Evolutionary conservation across 2,329 filamentous ascomycete genomes (phyloP), one percentile per base, ranked within the genome.

Genomic region (Chaetomiaceae sp.): DNA sequence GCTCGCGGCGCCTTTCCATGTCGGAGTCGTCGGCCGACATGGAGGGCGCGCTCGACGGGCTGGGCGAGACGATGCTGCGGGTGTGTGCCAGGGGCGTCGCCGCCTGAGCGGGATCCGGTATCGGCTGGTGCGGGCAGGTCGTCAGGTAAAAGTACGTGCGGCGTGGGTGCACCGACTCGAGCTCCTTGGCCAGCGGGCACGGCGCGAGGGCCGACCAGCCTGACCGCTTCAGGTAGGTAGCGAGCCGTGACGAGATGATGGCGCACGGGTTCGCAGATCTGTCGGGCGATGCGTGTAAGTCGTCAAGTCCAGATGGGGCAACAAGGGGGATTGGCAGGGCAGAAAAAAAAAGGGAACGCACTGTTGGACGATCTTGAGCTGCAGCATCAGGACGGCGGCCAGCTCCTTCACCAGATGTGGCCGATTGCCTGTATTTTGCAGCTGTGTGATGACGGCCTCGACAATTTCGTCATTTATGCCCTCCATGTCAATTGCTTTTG

Each of bases 91-190:
- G 50, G 62, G 76, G 62, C 62, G 72, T 68, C 62, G 79, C 73
- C 50, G 75, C 73, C 46, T 61, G 60, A 4, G 81, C 72, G 38
- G 74, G 77, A 58, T 87, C 81, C 2, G 89, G 89, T 17, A 97
- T 82, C 33, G 89, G 82, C 65, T 92, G 89, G 64, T 86, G 88
- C 41, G 87, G 83, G 63, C 79, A 86, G n/a, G 87, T 95, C 34
- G 89, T 95, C 54, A 99, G 81, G 72, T 91, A 97, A 72, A 95
- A 97, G 75, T 96, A 97, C 41, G 95, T 91, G 69, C 93, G 89
- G 65, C 92, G 87, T 17, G 93, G 93, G 66, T 97, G 92, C 37
- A 92, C 86, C 35, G 87, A 85, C 66, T 96, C 89, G 48, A 96
- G 81, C 70, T 96, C 89, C 72, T 97, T 97, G 45, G 88, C 89